phyloP scores from a whole-genome alignment of 2,329 filamentous ascomycete genomes.

The Exophiala lecanii-corni region DNA sequence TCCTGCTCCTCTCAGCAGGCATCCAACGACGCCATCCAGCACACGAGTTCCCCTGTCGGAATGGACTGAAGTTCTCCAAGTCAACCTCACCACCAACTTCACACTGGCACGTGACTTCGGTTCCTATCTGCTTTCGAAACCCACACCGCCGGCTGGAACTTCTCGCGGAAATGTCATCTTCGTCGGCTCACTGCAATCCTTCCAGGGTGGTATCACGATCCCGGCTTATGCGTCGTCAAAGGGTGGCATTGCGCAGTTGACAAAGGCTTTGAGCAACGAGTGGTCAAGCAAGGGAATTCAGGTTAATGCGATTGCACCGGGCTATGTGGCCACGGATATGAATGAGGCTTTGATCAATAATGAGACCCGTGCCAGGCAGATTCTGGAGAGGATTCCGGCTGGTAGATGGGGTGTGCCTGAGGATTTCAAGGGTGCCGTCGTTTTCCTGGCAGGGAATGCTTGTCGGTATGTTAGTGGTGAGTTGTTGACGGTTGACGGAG shows the following conservation, averaged over 20 bases:
- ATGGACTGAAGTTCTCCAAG: conserved; percentile 77
- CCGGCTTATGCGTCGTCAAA: conserved; percentile 84
- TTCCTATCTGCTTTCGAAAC: conserved; percentile 66
- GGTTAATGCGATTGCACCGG: conserved; percentile 84
- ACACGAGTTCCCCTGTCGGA: conserved; percentile 71
- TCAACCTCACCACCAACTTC: conserved; percentile 82
- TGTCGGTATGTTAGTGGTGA: conserved; percentile 45
- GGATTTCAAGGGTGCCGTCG: conserved; percentile 48
- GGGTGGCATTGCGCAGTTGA: conserved; percentile 78
- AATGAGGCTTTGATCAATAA: conserved; percentile 77
- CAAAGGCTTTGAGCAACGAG: conserved; percentile 80
- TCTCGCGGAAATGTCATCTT: conserved; percentile 62
- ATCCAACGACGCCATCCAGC: conserved; percentile 76
- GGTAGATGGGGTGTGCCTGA: conserved; percentile 70
- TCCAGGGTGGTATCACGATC: conserved; percentile 83
- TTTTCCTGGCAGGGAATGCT: conserved; percentile 45
- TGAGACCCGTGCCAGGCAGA: conserved; percentile 63
- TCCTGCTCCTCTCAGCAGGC: conserved; percentile 81
- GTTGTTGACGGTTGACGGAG: conserved; percentile 38
- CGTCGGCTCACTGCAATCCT: conserved; percentile 72
- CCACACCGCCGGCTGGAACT: conserved; percentile 27
- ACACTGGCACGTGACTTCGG: conserved; percentile 71
- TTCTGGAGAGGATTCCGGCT: conserved; percentile 75
- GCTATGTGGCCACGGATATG: conserved; percentile 94
- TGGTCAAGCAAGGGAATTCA: conserved; percentile 75